Evolutionary conservation across 768 basidiomycete genomes (phyloP).

Genomic region (Agrocybe chaxingu): DNA sequence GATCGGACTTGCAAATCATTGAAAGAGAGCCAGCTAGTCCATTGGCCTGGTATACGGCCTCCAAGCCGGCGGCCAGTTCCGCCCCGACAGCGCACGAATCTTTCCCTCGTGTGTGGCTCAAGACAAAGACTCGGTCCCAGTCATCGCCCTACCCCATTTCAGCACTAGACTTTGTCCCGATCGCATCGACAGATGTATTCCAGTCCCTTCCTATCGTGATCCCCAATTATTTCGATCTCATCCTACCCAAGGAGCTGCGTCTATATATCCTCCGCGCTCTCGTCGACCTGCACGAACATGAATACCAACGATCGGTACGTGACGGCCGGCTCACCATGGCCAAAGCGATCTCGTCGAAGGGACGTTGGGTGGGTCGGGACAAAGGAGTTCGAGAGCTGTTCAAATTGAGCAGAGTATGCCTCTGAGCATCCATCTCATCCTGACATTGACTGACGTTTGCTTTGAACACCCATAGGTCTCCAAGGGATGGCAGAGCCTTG

Average conservation of each 20-base stretch:
- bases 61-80: conserved; percentile 13
- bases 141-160: conserved; percentile 65
- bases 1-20: conserved; percentile 12
- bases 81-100: conserved; percentile 17
- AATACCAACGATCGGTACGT: conserved; percentile 41
- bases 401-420: conserved; percentile 72
- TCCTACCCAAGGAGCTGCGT: conserved; percentile 69
- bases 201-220: conserved; percentile 44
- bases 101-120: conserved; percentile 25
- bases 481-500: conserved; percentile 68
- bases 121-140: conserved; percentile 55
- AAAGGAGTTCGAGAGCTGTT: conserved; percentile 76
- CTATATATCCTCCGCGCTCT: conserved; percentile 56
- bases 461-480: conserved; percentile 53
- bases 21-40: conserved; percentile 16
- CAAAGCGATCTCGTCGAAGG: conserved; percentile 58
- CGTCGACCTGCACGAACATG: conserved; percentile 55
- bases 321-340: conserved; percentile 57
- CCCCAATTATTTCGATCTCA: conserved; percentile 65
- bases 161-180: conserved; percentile 56
- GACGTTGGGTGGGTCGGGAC: conserved; percentile 74
- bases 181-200: conserved; percentile 46
- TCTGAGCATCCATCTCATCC: conserved; percentile 7
- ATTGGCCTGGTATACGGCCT: conserved; percentile 22
- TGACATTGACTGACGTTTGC: conserved; percentile 6